Conservation (phyloP, 1,139 yeast genomes). For the Hansenula lynferdii region DNA sequence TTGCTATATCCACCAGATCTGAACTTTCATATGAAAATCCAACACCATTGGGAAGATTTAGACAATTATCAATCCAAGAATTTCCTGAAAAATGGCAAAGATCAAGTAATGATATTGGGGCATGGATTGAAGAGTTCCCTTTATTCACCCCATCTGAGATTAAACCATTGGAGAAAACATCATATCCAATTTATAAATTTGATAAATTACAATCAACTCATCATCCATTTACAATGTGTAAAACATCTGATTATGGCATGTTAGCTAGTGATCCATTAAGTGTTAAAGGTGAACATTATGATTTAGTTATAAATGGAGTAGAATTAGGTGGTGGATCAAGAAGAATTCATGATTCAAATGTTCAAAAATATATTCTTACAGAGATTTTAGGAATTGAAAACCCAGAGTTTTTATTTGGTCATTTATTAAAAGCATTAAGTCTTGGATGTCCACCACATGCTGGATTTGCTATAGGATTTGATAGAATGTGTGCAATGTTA, state of each 20-base stretch:
- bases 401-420: slow-evolving; percentile 73
- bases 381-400: slow-evolving; percentile 50
- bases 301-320: slow-evolving; percentile 87
- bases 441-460: slow-evolving; percentile 99
- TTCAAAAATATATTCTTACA: slow-evolving; percentile 68
- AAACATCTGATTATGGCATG: slow-evolving; percentile 56
- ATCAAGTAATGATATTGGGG: slow-evolving; percentile 41
- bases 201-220: slow-evolving; percentile 65
- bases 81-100: slow-evolving; percentile 38
- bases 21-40: slow-evolving; percentile 79
- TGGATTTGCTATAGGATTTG: slow-evolving; percentile 94
- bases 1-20: slow-evolving; percentile 73
- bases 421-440: slow-evolving; percentile 70
- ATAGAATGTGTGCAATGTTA: slow-evolving; percentile 87
- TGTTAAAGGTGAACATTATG: slow-evolving; percentile 92
- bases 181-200: slow-evolving; percentile 59
- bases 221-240: slow-evolving; percentile 96
- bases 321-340: slow-evolving; percentile 98
- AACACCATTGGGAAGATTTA: slow-evolving; percentile 84
- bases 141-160: slow-evolving; percentile 70
- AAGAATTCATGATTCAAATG: slow-evolving; percentile 80
- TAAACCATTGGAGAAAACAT: slow-evolving; percentile 21
- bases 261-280: slow-evolving; percentile 52
- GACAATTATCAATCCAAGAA: slow-evolving; percentile 64
- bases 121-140: slow-evolving; percentile 92